phyloP scores from a whole-genome alignment of 176 grass and related monocot species.

The Triticum dicoccoides region DNA sequence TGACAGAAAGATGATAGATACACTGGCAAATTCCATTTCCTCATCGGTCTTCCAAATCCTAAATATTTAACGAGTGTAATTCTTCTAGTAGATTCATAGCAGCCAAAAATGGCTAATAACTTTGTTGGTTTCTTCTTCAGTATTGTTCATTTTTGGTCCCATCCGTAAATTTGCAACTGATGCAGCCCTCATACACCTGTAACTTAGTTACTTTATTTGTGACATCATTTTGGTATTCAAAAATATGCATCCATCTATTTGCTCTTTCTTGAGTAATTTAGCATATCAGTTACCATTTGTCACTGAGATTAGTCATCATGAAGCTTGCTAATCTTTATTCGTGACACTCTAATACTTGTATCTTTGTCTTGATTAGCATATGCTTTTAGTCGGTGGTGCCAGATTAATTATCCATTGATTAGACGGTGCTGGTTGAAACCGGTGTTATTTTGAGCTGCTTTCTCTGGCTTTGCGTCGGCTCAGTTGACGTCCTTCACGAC shows the following conservation, averaged over 20 bases:
- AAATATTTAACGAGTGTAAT: background rate
- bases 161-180: background rate
- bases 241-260: background rate
- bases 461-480: conserved; percentile 18
- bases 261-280: background rate
- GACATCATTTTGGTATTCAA: background rate
- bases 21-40: background rate
- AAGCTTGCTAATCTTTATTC: conserved; percentile 12
- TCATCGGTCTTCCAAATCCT: background rate
- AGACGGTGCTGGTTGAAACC: conserved; percentile 6
- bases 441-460: conserved; percentile 11
- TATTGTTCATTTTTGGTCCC: conserved; percentile 6
- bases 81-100: conserved; percentile 8
- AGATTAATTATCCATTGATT: background rate
- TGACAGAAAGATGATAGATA: background rate
- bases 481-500: conserved; percentile 4
- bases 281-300: background rate
- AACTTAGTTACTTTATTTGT: background rate
- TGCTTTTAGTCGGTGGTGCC: background rate
- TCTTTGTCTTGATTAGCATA: background rate
- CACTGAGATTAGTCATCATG: conserved; percentile 2
- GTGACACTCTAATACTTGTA: background rate
- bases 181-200: background rate
- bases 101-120: background rate
- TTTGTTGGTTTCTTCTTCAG: conserved; percentile 2